Evolutionary conservation across 768 basidiomycete species (phyloP).

Genomic region (Pulveroboletus sp.): DNA sequence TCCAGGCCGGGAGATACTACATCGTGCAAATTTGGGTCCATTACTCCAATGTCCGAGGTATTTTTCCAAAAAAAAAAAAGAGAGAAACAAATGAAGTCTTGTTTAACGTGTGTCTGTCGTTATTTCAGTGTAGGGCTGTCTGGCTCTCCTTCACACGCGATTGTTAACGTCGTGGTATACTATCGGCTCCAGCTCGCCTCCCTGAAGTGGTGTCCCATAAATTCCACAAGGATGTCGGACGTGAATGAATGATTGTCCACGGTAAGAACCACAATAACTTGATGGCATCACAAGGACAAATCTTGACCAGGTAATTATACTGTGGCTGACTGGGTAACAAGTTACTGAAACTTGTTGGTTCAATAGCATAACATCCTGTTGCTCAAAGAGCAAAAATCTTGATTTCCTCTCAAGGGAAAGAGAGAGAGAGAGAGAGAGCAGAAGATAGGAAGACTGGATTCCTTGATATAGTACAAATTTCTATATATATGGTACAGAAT

Average conservation of each 20-base stretch:
- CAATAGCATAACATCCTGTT: too few relatives aligned
- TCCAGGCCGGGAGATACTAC: not conserved
- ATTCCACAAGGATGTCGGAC: not conserved
- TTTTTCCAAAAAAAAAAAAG: not conserved
- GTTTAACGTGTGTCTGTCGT: slow-evolving; percentile 6
- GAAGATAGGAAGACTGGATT: too few relatives aligned
- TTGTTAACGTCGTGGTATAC: not conserved
- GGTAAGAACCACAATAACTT: not conserved
- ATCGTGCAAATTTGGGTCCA: not conserved
- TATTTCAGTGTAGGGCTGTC: slow-evolving; percentile 3
- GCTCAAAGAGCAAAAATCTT: too few relatives aligned
- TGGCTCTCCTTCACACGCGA: not conserved
- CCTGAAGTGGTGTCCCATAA: not conserved
- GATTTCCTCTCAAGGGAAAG: too few relatives aligned
- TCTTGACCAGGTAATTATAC: too few relatives aligned
- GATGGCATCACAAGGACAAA: too few relatives aligned
- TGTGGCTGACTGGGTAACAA: too few relatives aligned
- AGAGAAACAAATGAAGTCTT: not conserved
- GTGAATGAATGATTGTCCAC: not conserved
- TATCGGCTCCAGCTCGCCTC: not conserved
- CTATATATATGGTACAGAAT: too few relatives aligned
- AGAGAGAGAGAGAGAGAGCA: too few relatives aligned
- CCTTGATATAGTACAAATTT: too few relatives aligned
- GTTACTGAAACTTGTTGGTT: too few relatives aligned
- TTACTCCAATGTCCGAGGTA: slow-evolving; percentile 1